Percentiles rank a stretch among this genome's conserved stretches.
Evolutionary conservation across 108 stramenopile species (phyloP).

Genomic region (Tribonema minus): DNA sequence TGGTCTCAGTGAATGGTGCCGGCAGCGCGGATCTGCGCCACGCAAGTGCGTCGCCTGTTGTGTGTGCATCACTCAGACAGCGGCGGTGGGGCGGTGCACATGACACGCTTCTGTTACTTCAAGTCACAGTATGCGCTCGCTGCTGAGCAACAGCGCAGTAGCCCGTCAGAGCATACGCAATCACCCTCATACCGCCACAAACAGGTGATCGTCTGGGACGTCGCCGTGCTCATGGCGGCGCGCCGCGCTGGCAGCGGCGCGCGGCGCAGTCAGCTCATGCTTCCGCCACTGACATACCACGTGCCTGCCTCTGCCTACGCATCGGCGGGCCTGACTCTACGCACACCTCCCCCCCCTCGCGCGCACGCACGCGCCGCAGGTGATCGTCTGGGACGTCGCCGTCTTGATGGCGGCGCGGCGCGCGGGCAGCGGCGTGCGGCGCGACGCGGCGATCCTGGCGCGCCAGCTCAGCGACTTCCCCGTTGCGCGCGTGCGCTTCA

Average conservation of each 20-base stretch:
- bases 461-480: conserved; percentile 52
- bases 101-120: neutral
- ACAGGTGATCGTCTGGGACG: conserved; percentile 52
- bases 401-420: conserved; percentile 21
- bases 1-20: neutral
- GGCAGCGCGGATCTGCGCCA: neutral
- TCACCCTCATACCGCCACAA: neutral
- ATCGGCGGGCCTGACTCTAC: neutral
- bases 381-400: conserved; percentile 49
- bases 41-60: neutral
- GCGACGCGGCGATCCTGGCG: conserved; percentile 36
- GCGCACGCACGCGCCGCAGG: neutral
- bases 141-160: neutral
- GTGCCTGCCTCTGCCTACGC: neutral
- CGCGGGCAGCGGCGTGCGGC: neutral
- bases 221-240: conserved; percentile 30
- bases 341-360: neutral
- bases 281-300: neutral
- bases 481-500: conserved; percentile 18
- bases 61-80: neutral
- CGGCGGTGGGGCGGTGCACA: neutral
- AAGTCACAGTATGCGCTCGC: no score
- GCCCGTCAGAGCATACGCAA: neutral
- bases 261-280: no score
- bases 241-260: conserved; percentile 1